These are phyloP conservation scores for Suillus tomentosus DNA, from an alignment of 768 basidiomycete species.

Conservation along the genomic window DNA sequence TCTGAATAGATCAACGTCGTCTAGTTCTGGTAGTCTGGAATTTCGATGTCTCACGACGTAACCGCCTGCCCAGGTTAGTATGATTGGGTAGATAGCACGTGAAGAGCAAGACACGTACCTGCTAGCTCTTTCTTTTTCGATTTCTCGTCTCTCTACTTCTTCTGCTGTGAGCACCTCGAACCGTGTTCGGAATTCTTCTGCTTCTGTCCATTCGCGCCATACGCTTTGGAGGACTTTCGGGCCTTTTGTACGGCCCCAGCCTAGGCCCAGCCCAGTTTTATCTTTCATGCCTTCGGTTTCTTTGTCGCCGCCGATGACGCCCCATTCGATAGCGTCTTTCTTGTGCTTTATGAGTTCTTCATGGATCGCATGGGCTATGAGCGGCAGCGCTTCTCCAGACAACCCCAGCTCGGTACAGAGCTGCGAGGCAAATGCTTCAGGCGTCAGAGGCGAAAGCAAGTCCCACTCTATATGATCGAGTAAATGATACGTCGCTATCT, in stretches of 20 bases:
- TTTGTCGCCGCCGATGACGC: conserved; percentile 71
- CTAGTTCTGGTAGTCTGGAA: conserved; percentile 53
- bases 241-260: conserved; percentile 75
- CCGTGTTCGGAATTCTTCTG: conserved; percentile 85
- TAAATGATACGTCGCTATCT: conserved; percentile 89
- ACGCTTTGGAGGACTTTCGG: conserved; percentile 83
- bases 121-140: conserved; percentile 84
- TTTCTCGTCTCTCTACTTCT: conserved; percentile 88
- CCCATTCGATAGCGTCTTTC: conserved; percentile 93
- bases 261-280: conserved; percentile 78
- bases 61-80: conserved; percentile 41
- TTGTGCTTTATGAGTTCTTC: conserved; percentile 96
- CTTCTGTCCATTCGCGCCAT: conserved; percentile 95
- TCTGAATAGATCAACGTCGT: conserved; percentile 32
- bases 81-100: not conserved
- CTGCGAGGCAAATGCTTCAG: conserved; percentile 77
- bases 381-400: conserved; percentile 81
- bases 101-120: conserved; percentile 41
- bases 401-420: conserved; percentile 88
- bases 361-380: conserved; percentile 91
- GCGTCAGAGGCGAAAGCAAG: conserved; percentile 88
- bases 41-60: conserved; percentile 67
- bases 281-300: conserved; percentile 68
- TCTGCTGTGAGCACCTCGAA: conserved; percentile 87
- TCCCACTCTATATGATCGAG: conserved; percentile 99